Evolutionary conservation across 78 protist genomes (phyloP).

Genomic region (Guillardia theta): DNA sequence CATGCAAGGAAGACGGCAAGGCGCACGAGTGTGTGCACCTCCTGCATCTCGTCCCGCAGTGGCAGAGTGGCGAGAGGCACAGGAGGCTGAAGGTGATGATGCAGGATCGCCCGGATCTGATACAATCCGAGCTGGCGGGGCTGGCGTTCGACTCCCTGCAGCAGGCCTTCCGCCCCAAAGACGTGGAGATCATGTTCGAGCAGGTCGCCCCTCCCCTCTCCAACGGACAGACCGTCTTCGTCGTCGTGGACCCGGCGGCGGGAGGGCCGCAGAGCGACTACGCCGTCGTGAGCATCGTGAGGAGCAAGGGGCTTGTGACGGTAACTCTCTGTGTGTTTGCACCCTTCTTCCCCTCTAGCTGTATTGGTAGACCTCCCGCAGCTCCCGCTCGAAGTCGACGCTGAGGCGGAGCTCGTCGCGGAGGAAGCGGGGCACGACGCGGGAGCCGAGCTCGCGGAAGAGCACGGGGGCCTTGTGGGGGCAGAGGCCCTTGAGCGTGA

Average conservation of each 20-base stretch:
- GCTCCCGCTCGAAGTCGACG: neutral
- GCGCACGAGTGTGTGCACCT: neutral
- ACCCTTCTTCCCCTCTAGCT: neutral
- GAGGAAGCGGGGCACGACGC: too few relatives aligned
- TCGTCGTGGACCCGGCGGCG: slow-evolving; percentile 19
- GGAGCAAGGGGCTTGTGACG: neutral
- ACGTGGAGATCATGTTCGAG: neutral
- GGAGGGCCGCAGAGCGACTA: slow-evolving; percentile 9
- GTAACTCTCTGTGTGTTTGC: neutral
- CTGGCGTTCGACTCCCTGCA: slow-evolving; percentile 16
- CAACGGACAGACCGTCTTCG: neutral
- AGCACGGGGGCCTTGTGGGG: too few relatives aligned
- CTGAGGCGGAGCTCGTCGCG: neutral
- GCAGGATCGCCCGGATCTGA: slow-evolving; percentile 29
- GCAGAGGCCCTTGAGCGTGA: too few relatives aligned
- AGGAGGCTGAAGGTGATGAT: neutral
- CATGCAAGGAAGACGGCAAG: slow-evolving; percentile 2
- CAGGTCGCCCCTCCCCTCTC: neutral
- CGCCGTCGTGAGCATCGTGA: neutral
- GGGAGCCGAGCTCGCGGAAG: too few relatives aligned
- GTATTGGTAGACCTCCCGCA: neutral
- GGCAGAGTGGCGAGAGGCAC: neutral
- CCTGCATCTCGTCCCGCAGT: slow-evolving; percentile 3
- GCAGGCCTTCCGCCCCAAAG: neutral
- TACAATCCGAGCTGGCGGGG: neutral